Base-by-base conservation (phyloP, 2,329 filamentous ascomycete genomes). In the Monosporascus sp. region DNA sequence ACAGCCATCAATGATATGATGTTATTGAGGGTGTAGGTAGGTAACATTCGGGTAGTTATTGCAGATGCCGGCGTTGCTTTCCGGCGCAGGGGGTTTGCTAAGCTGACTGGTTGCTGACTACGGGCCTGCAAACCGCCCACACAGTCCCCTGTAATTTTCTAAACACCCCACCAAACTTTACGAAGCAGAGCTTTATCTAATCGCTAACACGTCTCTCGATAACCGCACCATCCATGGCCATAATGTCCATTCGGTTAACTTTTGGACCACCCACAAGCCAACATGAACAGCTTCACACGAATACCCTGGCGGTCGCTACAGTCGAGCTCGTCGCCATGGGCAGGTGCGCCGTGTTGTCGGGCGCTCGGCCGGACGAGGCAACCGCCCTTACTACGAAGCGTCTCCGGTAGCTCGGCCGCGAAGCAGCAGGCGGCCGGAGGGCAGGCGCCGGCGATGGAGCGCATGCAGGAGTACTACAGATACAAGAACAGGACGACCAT, bases 401-500 rank as follows among this genome's bases (percentile, higher is more conserved):
- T 67, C 18, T 63, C 64, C 54, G 65, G 58, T 54, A 60, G 56
- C 49, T 48, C 67, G 52, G 52, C 65, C 59, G 55, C 49, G 58
- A 63, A 56, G 45, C 58, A 56, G 48, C 54, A 60, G 48, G 51
- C 51, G 51, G 54, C 48, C 41, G 45, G 40, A 43, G 44, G 51
- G 0, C 40, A 41, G 3, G 70, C 73, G 17, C 79, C 81, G 2
- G 77, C 74, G 43, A 88, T 90, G 83, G 83, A 85, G 44, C 76
- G 83, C 60, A 72, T 89, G 68, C 79, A 79, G 28, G 80, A 78
- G 49, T 78, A 84, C 20, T 90, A 89, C 61, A 81, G 78, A 59
- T 72, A 75, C 62, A 87, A 84, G 74, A 92, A 92, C 63, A 74
- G 76, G 57, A 87, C 87, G 8, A 85, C 81, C 8, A 75, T 85